Evolutionary conservation across 805 yeast genomes (phyloP).

Genomic region (Komagataella pastoris): DNA sequence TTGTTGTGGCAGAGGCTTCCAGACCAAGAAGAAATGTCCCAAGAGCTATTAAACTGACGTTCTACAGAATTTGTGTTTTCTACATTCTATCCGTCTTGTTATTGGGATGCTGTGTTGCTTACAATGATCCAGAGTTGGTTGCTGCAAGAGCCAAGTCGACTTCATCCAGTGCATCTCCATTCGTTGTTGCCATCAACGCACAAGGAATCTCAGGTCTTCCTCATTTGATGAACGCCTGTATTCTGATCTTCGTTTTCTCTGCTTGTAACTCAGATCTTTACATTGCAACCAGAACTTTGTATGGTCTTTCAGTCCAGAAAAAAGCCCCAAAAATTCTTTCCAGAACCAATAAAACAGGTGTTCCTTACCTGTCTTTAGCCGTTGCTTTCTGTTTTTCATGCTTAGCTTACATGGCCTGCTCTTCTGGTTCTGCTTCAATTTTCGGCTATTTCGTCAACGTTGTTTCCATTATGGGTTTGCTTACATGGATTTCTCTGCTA

Average conservation of each 20-base stretch:
- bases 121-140: conserved; percentile 28
- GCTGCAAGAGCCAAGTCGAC: conserved; percentile 33
- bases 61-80: conserved; percentile 39
- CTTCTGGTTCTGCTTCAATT: conserved; percentile 39
- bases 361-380: conserved; percentile 47
- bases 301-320: conserved; percentile 60
- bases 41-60: conserved; percentile 37
- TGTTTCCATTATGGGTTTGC: conserved; percentile 61
- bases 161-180: conserved; percentile 69
- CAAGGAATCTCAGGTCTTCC: conserved; percentile 57
- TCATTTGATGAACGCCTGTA: conserved; percentile 65
- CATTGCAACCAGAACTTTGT: conserved; percentile 64
- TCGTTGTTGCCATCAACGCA: conserved; percentile 65
- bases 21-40: conserved; percentile 37
- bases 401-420: conserved; percentile 59
- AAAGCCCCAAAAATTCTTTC: conserved; percentile 62
- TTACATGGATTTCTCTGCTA: conserved; percentile 64
- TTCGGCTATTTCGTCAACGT: conserved; percentile 65
- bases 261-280: conserved; percentile 75
- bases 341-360: conserved; percentile 54
- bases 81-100: conserved; percentile 39
- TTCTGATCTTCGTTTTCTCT: conserved; percentile 64
- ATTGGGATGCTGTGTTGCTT: conserved; percentile 45
- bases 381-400: conserved; percentile 41
- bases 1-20: conserved; percentile 32